Evolutionary conservation across 2,329 filamentous ascomycete species (phyloP).

Genomic region (Alternaria solani): DNA sequence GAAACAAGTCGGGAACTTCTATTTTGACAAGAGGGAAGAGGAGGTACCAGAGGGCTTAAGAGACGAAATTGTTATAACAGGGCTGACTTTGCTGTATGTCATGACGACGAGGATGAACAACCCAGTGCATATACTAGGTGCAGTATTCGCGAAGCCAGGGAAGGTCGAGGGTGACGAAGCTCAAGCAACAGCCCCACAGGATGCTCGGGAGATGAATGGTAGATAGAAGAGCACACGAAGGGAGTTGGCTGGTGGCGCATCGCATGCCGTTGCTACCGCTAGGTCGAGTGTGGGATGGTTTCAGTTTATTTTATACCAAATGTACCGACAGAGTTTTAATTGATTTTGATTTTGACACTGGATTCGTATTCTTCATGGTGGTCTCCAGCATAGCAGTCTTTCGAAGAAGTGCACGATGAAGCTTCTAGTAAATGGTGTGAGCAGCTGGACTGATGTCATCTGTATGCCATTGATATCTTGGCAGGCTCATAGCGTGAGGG

Average conservation of each 20-base stretch:
- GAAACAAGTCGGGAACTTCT: slow-evolving; percentile 30
- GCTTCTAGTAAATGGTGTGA: background rate
- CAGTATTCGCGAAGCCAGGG: slow-evolving; percentile 26
- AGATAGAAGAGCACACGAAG: background rate
- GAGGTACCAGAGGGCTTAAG: slow-evolving; percentile 16
- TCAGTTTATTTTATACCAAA: background rate
- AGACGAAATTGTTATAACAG: slow-evolving; percentile 31
- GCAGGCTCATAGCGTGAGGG: background rate
- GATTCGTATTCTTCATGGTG: background rate
- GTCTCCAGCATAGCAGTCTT: no score
- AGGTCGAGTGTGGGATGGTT: background rate
- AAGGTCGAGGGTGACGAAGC: slow-evolving; percentile 14
- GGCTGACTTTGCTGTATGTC: slow-evolving; percentile 28
- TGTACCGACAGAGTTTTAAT: no score
- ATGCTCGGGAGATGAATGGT: background rate
- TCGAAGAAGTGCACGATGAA: no score
- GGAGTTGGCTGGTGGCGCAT: background rate
- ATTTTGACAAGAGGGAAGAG: slow-evolving; percentile 21
- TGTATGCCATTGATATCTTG: background rate
- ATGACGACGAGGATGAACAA: slow-evolving; percentile 32
- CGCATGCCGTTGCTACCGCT: background rate
- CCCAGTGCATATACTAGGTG: slow-evolving; percentile 26
- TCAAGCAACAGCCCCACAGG: background rate
- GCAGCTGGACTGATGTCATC: background rate
- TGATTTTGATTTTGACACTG: no score